These are phyloP conservation scores for Fusarium sp. DNA, from an alignment of 2,329 filamentous ascomycete genomes.

Conservation along the genomic window DNA sequence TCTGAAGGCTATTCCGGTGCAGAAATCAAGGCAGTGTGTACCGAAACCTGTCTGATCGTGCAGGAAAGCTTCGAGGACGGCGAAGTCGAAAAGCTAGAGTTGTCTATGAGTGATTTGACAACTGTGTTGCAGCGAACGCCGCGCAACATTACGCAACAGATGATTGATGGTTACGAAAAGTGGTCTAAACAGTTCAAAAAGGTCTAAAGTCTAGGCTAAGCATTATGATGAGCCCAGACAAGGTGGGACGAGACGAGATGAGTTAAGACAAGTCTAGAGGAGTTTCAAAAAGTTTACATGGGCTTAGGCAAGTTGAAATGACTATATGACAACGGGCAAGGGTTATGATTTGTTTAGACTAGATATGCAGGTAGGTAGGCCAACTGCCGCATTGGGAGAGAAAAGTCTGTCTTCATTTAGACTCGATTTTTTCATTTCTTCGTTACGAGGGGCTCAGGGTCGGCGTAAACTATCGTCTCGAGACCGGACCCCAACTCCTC, in stretches of 20 bases:
- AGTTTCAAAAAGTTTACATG: not conserved
- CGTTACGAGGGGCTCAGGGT: slow-evolving; percentile 22
- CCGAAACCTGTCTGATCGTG: slow-evolving; percentile 57
- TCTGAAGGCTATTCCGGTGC: slow-evolving; percentile 88
- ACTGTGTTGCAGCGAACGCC: slow-evolving; percentile 59
- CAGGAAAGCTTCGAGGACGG: slow-evolving; percentile 51
- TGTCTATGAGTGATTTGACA: slow-evolving; percentile 58
- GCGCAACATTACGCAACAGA: slow-evolving; percentile 68
- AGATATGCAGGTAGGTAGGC: not conserved
- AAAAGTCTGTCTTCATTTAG: slow-evolving; percentile 22
- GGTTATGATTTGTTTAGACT: not conserved
- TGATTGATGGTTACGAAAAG: slow-evolving; percentile 68
- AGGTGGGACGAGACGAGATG: no score
- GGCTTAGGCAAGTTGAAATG: not conserved
- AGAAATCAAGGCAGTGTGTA: slow-evolving; percentile 73
- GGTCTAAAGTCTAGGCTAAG: slow-evolving; percentile 20
- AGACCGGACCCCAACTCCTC: slow-evolving; percentile 11
- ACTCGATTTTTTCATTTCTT: slow-evolving; percentile 33
- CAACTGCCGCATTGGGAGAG: not conserved
- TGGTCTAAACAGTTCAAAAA: slow-evolving; percentile 60
- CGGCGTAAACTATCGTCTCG: slow-evolving; percentile 17
- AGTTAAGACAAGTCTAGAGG: not conserved
- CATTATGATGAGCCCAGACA: no score
- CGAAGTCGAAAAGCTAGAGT: slow-evolving; percentile 47
- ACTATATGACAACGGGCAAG: not conserved